Evolutionary conservation across 2,329 filamentous ascomycete species (phyloP), one percentile per base, ranked within the genome.

Genomic region (Didymella segeticola): DNA sequence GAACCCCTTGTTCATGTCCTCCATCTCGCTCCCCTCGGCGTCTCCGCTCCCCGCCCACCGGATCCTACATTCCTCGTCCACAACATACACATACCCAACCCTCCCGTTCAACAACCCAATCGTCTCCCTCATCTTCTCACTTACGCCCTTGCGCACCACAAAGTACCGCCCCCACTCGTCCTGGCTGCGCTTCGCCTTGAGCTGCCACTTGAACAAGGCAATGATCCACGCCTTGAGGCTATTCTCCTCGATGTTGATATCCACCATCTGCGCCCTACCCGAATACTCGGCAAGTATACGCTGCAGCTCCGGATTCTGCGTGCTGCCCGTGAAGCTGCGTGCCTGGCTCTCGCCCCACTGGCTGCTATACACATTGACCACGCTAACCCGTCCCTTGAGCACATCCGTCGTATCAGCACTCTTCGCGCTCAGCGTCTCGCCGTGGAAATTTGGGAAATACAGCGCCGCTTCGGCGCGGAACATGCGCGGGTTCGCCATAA

Each of bases 401-500:
- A 88, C 75, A 0, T 87, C 82, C 7, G 93, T 97, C 1, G 93
- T 96, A 76, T 96, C 86, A 36, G 49, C 62, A 5, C 30, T 51
- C n/a, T 53, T 59, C 31, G 55, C 66, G 48, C 84, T 78, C 25
- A 97, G 81, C 2, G 92, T 97, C 63, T 84, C 81, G 38, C 95
- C 95, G 72, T 84, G 85, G 53, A 99, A 81, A 77, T 99, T 99
- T 38, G 95, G 95, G 78, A 99, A 97, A 80, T 89, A 98, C 60
- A 97, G 84, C 5, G 93, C 89, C 45, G 87, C 83, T 31, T 96
- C 90, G 61, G 83, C 83, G 68, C 87, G 89, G 82, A 98, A 98
- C 42, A 93, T 83, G n/a, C 89, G 83, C 4, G 89, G 86, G 30
- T 93, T 93, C 17, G 91, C 87, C 45, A 93, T 80, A 78, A 97